Conservation (phyloP, 768 basidiomycete genomes). For the Lentinula detonsa region DNA sequence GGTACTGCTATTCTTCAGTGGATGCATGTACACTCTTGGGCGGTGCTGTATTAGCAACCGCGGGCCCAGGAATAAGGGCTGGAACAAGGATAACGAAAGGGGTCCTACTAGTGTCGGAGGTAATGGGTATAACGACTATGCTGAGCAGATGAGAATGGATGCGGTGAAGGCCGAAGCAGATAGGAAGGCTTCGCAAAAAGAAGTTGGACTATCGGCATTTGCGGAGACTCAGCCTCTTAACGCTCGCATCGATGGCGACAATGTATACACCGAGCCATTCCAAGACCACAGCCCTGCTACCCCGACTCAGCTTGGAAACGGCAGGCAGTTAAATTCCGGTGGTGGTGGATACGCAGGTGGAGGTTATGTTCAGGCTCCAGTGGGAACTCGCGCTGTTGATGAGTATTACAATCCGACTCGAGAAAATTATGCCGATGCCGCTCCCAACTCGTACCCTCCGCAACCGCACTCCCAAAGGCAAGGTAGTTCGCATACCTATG, state of each 20-base stretch:
- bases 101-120: constrained; percentile 9
- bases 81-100: constrained; percentile 27
- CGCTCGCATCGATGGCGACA: constrained; percentile 47
- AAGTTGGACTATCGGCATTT: constrained; percentile 72
- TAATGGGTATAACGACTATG: constrained; percentile 29
- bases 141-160: constrained; percentile 71
- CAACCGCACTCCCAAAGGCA: constrained; percentile 41
- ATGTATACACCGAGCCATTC: constrained; percentile 43
- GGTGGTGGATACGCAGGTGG: constrained; percentile 30
- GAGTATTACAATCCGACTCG: constrained; percentile 55
- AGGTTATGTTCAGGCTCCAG: constrained; percentile 61
- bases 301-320: constrained; percentile 22
- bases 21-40: constrained; percentile 82
- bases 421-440: constrained; percentile 16
- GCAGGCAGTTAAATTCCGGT: constrained; percentile 23
- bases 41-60: constrained; percentile 75
- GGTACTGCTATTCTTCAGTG: constrained; percentile 82
- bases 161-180: constrained; percentile 86
- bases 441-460: constrained; percentile 28
- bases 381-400: constrained; percentile 67
- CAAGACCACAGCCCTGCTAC: constrained; percentile 18
- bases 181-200: constrained; percentile 62
- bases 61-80: constrained; percentile 28
- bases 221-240: constrained; percentile 70
- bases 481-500: constrained; percentile 30